These are phyloP conservation scores for Pichia sporocuriosa DNA, from an alignment of 805 yeast species.

Conservation along the genomic window DNA sequence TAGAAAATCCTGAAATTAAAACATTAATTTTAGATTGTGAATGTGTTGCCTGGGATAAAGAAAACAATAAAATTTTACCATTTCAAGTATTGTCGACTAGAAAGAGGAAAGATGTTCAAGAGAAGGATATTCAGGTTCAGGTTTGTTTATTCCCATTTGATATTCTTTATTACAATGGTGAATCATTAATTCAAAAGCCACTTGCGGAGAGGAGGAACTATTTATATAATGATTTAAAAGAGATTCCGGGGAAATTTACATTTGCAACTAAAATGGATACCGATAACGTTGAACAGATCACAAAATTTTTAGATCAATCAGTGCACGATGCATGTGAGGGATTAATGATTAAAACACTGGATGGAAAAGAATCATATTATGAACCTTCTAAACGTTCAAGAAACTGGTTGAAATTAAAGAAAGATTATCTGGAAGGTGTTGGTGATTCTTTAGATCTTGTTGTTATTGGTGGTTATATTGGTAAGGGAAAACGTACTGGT, in stretches of 20 bases:
- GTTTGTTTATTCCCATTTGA: constrained; percentile 94
- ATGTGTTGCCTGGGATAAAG: constrained; percentile 95
- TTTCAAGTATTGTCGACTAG: constrained; percentile 91
- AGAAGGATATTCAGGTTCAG: constrained; percentile 79
- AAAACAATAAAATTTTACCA: constrained; percentile 72
- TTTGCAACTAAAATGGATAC: constrained; percentile 75
- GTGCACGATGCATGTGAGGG: constrained; percentile 92
- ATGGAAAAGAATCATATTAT: constrained; percentile 73
- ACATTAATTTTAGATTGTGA: constrained; percentile 87
- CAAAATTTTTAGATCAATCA: constrained; percentile 78
- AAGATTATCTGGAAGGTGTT: constrained; percentile 89
- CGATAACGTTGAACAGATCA: constrained; percentile 66
- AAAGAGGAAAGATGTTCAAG: constrained; percentile 87
- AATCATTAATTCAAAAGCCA: constrained; percentile 59
- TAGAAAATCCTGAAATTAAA: constrained; percentile 30
- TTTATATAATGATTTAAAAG: constrained; percentile 48
- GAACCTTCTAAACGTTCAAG: constrained; percentile 94
- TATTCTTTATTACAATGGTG: constrained; percentile 65
- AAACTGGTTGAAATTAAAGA: constrained; percentile 92
- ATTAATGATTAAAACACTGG: constrained; percentile 85
- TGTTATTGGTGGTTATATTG: constrained; percentile 89
- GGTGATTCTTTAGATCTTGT: constrained; percentile 94
- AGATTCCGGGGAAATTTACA: constrained; percentile 69
- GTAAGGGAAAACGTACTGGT: constrained; percentile 92
- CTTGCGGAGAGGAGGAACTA: constrained; percentile 63